Base-by-base conservation (phyloP, 257 asterid genomes). In the Oldenlandia corymbosa region DNA sequence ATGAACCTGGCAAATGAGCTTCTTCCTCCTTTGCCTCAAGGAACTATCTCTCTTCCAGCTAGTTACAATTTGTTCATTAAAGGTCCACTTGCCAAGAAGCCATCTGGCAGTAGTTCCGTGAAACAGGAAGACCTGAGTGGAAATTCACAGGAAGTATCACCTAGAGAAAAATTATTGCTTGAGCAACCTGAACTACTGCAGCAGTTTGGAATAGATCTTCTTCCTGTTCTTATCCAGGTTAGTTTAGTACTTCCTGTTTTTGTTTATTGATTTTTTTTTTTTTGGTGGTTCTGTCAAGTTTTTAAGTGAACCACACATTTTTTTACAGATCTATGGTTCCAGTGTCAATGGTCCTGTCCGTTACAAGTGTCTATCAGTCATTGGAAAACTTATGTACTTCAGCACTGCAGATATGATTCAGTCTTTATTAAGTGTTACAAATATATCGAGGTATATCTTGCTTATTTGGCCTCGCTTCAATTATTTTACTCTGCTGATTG, bases 1-100 rank as follows among this genome's bases (percentile, higher is more conserved):
- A 91, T 94, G 82, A 94, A 88, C 86, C 81, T 94, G 73, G 97
- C 99, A 69, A 94, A 94, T 79, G 99, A 94, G 85, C 92, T 94
- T 68, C 99, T 94, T 65, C 99, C 99, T 20, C 78, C 92, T 1
- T 86, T 94, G 69, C 96, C 99, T 67, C 89, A 84, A 81, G 99
- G 99, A 79, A 90, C 77, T 36, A 86, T 94, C 7, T 80, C 97
- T 66, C 86, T 94, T 55, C 99, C 96, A 34, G 82, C 77, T 62
- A 78, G 87, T 75, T 74, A 75, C 73, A 80, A 82, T 81, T 46
- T 81, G 68, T 75, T 81, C 46, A 58, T 76, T 53, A 93, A 80
- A 80, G 91, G 95, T 64, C 70, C 96, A 10, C 55, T 74, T 58
- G 37, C 79, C 53, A 90, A 80, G 79, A 90, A 83, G 79, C 69